phyloP scores from a whole-genome alignment of 768 basidiomycete species.

The Coprinellus aureogranulatus region DNA sequence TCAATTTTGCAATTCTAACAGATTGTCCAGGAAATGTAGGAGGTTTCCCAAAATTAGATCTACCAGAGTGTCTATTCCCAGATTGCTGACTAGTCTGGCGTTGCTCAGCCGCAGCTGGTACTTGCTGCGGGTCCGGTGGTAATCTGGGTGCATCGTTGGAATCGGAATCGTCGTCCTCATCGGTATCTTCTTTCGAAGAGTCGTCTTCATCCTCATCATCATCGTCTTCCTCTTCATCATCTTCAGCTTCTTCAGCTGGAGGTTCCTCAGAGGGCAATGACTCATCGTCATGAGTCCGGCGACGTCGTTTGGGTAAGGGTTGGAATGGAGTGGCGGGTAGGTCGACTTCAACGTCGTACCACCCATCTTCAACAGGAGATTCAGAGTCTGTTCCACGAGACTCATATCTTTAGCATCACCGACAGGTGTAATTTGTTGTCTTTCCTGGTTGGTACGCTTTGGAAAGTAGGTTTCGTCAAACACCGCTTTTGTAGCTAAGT shows the following conservation, averaged over 20 bases:
- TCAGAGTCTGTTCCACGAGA: neutral
- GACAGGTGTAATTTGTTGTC: neutral
- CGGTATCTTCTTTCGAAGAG: neutral
- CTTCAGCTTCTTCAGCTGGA: no score
- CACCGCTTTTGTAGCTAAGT: neutral
- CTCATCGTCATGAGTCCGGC: no score
- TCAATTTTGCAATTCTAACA: neutral
- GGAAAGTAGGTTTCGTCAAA: neutral
- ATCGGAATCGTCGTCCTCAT: neutral
- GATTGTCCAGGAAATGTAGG: neutral
- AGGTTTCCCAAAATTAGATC: neutral
- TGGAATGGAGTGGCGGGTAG: no score
- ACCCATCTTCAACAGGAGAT: no score
- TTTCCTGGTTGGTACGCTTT: neutral
- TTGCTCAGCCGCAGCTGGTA: neutral
- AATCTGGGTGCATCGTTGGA: neutral
- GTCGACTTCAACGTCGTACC: no score
- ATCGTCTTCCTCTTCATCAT: no score
- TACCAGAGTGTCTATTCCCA: neutral
- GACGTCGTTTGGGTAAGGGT: no score
- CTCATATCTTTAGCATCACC: neutral
- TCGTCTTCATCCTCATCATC: neutral
- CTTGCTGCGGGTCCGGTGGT: neutral
- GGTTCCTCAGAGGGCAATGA: no score
- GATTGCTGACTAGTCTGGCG: neutral